Percentiles rank a stretch among this genome's conserved stretches.
phyloP scores from a whole-genome alignment of 148 eudicot genomes.

The Beta vulgaris region DNA sequence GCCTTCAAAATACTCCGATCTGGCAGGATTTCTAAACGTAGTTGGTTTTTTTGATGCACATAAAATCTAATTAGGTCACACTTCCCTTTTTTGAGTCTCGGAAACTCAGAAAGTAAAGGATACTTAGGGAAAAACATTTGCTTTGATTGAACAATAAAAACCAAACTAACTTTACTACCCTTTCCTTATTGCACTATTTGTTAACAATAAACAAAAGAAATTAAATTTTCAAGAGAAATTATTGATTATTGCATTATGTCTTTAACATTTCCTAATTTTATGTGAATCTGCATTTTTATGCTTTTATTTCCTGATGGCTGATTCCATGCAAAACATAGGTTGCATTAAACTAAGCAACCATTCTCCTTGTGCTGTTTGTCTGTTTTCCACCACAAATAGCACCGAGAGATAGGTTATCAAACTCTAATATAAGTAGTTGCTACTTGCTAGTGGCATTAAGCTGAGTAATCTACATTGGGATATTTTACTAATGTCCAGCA shows the following conservation, averaged over 20 bases:
- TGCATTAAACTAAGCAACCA: not conserved
- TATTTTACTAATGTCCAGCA: slow-evolving; percentile 5
- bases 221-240: not conserved
- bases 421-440: too few species aligned
- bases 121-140: not conserved
- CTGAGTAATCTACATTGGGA: not conserved
- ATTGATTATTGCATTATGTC: not conserved
- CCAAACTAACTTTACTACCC: too few species aligned
- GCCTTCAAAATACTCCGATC: not conserved
- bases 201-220: too few species aligned
- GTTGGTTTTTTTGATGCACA: too few species aligned
- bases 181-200: too few species aligned
- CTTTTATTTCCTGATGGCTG: not conserved
- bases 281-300: not conserved
- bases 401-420: not conserved
- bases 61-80: too few species aligned
- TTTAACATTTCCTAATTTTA: not conserved
- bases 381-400: not conserved
- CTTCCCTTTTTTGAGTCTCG: not conserved
- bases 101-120: not conserved
- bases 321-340: not conserved
- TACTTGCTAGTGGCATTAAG: slow-evolving; percentile 1
- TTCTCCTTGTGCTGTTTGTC: not conserved
- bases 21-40: too few species aligned
- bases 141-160: not conserved